These are phyloP conservation scores for Colletotrichum filicis DNA, from an alignment of 2,329 filamentous ascomycete species.

Conservation along the genomic window DNA sequence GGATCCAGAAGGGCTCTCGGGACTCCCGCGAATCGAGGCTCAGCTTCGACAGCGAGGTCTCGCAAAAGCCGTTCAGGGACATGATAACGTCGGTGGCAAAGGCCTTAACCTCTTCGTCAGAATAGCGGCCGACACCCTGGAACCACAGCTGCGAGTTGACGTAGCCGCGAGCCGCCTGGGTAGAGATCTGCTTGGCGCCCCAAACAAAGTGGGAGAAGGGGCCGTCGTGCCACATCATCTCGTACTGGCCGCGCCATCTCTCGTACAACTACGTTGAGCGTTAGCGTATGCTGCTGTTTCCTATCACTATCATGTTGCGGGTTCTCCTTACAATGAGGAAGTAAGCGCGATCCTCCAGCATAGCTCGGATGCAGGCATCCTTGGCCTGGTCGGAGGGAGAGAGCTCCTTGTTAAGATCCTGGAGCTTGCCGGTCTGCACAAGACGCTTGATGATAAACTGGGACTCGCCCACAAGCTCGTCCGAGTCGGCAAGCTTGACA, in stretches of 20 bases:
- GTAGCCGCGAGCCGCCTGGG: conserved; percentile 25
- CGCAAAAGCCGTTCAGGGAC: conserved; percentile 35
- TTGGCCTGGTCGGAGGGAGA: conserved; percentile 26
- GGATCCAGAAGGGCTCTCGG: conserved; percentile 38
- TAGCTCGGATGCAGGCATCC: conserved; percentile 35
- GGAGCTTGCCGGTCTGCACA: conserved; percentile 34
- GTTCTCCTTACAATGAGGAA: conserved; percentile 35
- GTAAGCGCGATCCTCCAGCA: conserved; percentile 38
- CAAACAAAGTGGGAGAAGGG: conserved; percentile 35
- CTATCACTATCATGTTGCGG: background rate
- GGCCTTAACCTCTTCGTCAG: conserved; percentile 33
- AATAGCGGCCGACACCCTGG: conserved; percentile 38
- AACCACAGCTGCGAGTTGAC: conserved; percentile 37
- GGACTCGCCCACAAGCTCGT: conserved; percentile 38
- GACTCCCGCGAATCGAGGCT: conserved; percentile 14
- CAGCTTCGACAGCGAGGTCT: conserved; percentile 28
- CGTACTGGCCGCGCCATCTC: conserved; percentile 37
- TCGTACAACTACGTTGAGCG: conserved; percentile 35
- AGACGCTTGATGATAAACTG: conserved; percentile 36
- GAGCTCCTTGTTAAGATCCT: conserved; percentile 31
- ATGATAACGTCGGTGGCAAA: conserved; percentile 36
- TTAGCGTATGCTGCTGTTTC: background rate
- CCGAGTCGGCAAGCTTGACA: conserved; percentile 35
- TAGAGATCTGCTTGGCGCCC: conserved; percentile 35
- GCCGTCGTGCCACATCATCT: conserved; percentile 36